Evolutionary conservation across 495 filamentous ascomycete genomes (phyloP).

Genomic region (Aspergillus kassunensis): DNA sequence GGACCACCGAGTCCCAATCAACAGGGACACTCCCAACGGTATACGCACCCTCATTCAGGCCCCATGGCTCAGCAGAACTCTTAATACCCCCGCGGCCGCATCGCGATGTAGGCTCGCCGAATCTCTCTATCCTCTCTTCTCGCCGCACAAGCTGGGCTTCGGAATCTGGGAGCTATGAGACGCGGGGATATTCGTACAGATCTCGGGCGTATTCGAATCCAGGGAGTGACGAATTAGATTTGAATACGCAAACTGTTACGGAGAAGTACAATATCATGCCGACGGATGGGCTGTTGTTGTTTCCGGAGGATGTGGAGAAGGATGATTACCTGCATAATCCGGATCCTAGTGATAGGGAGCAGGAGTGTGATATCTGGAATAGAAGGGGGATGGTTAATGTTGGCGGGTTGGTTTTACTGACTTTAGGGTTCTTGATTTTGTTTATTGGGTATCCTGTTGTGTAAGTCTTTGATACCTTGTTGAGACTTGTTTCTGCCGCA

Average conservation of each 20-base stretch:
- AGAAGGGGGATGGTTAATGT: constrained; percentile 63
- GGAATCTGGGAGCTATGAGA: constrained; percentile 52
- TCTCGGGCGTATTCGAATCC: constrained; percentile 58
- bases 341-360: constrained; percentile 60
- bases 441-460: constrained; percentile 73
- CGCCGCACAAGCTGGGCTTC: constrained; percentile 62
- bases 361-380: constrained; percentile 65
- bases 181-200: constrained; percentile 35
- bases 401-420: constrained; percentile 59
- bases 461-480: constrained; percentile 41
- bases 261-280: constrained; percentile 78
- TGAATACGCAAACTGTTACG: constrained; percentile 74
- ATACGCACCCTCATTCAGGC: constrained; percentile 19
- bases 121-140: constrained; percentile 39
- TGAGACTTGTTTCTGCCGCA: not conserved
- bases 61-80: constrained; percentile 54
- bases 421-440: constrained; percentile 58
- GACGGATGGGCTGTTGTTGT: constrained; percentile 64
- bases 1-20: constrained; percentile 8
- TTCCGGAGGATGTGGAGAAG: constrained; percentile 74
- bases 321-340: constrained; percentile 77
- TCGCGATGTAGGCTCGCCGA: constrained; percentile 45
- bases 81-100: constrained; percentile 54
- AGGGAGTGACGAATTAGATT: constrained; percentile 60
- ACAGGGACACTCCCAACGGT: constrained; percentile 19